Evolutionary conservation across 345 rosid genomes (phyloP).

Genomic region (Crucihimalaya himalaica): DNA sequence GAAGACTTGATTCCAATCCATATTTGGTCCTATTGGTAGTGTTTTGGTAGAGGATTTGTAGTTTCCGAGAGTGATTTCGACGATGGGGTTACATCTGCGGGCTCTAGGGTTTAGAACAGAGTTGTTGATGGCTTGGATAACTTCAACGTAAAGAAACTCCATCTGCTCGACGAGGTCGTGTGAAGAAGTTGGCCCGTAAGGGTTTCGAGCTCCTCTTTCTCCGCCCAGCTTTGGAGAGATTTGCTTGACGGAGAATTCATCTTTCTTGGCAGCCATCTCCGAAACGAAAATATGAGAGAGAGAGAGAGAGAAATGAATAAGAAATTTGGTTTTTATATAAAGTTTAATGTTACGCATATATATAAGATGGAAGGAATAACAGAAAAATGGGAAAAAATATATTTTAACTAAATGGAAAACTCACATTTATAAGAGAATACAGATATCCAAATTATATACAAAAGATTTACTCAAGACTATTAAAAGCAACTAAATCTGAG

Average conservation of each 20-base stretch:
- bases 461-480: too few relatives aligned
- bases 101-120: background rate
- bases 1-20: conserved; percentile 29
- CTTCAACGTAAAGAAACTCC: conserved; percentile 35
- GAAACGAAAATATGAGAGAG: background rate
- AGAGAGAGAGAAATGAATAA: background rate
- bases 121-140: background rate
- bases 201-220: conserved; percentile 31
- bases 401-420: too few relatives aligned
- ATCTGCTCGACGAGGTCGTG: conserved; percentile 37
- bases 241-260: conserved; percentile 26
- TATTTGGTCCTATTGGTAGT: conserved; percentile 13
- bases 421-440: too few relatives aligned
- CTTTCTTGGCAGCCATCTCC: conserved; percentile 26
- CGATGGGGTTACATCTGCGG: background rate
- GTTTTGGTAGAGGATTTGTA: conserved; percentile 20
- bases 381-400: too few relatives aligned
- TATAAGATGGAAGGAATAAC: too few relatives aligned
- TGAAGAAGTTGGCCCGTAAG: conserved; percentile 33
- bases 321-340: background rate
- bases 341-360: too few relatives aligned
- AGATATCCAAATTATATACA: too few relatives aligned
- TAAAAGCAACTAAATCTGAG: too few relatives aligned
- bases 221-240: conserved; percentile 35
- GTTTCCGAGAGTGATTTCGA: conserved; percentile 35